phyloP scores from a whole-genome alignment of 2,329 filamentous ascomycete species.

The Exophiala sp. region DNA sequence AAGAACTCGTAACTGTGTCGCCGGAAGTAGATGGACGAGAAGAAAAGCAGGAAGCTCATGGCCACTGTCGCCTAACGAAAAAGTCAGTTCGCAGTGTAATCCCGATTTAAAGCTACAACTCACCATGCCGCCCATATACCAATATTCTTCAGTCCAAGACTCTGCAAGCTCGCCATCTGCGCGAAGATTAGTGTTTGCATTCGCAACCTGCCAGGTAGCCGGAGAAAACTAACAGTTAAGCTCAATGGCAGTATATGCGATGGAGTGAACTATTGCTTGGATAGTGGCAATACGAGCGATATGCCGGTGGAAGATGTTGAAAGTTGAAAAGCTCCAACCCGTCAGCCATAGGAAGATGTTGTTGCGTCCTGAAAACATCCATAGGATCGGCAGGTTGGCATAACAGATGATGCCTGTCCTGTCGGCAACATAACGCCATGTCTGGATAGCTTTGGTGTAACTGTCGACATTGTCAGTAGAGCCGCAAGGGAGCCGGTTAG shows the following conservation, averaged over 20 bases:
- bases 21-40: constrained; percentile 45
- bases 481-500: background rate
- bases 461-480: constrained; percentile 1
- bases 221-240: constrained; percentile 10
- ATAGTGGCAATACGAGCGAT: constrained; percentile 56
- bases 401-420: constrained; percentile 60
- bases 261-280: constrained; percentile 57
- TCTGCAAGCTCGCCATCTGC: constrained; percentile 9
- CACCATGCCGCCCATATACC: constrained; percentile 37
- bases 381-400: constrained; percentile 58
- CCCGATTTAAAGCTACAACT: constrained; percentile 2
- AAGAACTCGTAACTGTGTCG: constrained; percentile 42
- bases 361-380: constrained; percentile 63
- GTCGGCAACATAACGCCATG: constrained; percentile 55
- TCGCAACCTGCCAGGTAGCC: background rate
- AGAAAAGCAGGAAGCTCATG: constrained; percentile 41
- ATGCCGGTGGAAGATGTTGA: constrained; percentile 62
- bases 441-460: constrained; percentile 32
- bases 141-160: constrained; percentile 35
- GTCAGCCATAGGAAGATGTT: constrained; percentile 61
- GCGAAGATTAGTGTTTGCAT: constrained; percentile 1
- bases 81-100: background rate
- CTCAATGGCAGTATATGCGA: constrained; percentile 48
- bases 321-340: constrained; percentile 62
- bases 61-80: constrained; percentile 1